Evolutionary conservation across 106 monocot genomes (phyloP), one percentile per base, ranked within the genome.

Genomic region (Dioscorea dumetorum): DNA sequence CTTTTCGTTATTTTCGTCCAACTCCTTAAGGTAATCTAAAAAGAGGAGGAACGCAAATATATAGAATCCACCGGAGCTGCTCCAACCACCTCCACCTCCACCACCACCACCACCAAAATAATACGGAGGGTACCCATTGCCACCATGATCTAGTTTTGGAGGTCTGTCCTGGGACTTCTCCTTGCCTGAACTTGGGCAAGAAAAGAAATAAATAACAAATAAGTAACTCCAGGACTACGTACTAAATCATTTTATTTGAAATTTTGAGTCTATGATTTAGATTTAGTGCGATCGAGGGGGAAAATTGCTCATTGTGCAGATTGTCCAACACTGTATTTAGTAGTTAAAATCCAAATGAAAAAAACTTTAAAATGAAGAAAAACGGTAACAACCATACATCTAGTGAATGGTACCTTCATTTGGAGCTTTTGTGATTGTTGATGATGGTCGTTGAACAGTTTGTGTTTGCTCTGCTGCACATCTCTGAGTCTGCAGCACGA

Each of bases 101-200:
- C 83, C 83, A 0, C 83, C 78, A 0, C 78, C 83, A 0, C 72
- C 83, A 24, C 62, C 78, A 67, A 71, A 78, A 58, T 72, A 69
- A 11, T 72, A 62, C 6, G 83, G 83, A 9, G 83, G 83, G 16
- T 74, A 72, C 35, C 83, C 83, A 16, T 74, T 59, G 15, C 83
- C 83, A 0, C 83, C 83, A 41, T 83, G 78, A 60, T 79, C 75
- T 58, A 83, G 78, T 20, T 75, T 61, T n/a, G 83, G 83, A 10
- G 75, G 67, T 49, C 79, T 83, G 66, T 78, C 70, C 70, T 74
- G 83, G 17, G 75, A 70, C 52, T 83, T 83, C 70, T 78, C 70
- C 70, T 78, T 82, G 3, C 66, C 82, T 82, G 66, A 65, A 70
- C 57, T 53, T 10, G 33, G 2, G 33, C 0, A 41, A 41, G 10